These are phyloP conservation scores for Penicillium waksmanii DNA, from an alignment of 495 filamentous ascomycete genomes.

Conservation along the genomic window DNA sequence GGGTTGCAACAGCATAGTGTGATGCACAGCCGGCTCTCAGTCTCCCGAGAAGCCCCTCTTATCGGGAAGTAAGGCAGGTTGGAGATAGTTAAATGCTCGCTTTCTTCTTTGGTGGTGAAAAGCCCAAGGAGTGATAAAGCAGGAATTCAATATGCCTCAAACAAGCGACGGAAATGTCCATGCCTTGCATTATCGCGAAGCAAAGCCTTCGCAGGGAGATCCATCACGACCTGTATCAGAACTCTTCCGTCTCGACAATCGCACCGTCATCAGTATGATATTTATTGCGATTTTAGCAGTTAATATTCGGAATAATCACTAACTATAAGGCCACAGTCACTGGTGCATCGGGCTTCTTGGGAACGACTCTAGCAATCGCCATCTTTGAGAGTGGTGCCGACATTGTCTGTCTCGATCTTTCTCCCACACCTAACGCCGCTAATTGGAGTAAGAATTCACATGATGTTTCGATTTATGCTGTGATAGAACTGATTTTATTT, in stretches of 20 bases:
- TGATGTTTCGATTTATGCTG: neutral
- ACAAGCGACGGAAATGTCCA: slow-evolving; percentile 17
- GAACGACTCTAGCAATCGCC: slow-evolving; percentile 55
- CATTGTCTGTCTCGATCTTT: slow-evolving; percentile 62
- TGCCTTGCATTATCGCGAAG: slow-evolving; percentile 13
- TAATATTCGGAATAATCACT: neutral
- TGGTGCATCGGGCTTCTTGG: slow-evolving; percentile 66
- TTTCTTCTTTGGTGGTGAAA: too few species aligned
- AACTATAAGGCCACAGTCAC: slow-evolving; percentile 42
- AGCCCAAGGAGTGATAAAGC: too few species aligned
- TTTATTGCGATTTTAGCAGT: neutral
- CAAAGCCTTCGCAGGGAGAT: slow-evolving; percentile 18
- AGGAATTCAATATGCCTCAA: too few species aligned
- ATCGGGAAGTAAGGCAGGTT: too few species aligned
- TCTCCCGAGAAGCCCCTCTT: too few species aligned
- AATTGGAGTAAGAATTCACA: slow-evolving; percentile 13
- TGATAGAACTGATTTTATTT: too few species aligned
- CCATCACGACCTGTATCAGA: slow-evolving; percentile 17
- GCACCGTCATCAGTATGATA: slow-evolving; percentile 15
- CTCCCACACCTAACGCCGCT: slow-evolving; percentile 38
- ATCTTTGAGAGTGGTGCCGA: slow-evolving; percentile 68
- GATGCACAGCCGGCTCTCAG: too few species aligned
- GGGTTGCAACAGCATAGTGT: too few species aligned
- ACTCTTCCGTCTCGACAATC: slow-evolving; percentile 19
- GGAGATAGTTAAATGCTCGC: too few species aligned